phyloP scores from a whole-genome alignment of 768 basidiomycete genomes.

The Candolleomyces eurysporus region DNA sequence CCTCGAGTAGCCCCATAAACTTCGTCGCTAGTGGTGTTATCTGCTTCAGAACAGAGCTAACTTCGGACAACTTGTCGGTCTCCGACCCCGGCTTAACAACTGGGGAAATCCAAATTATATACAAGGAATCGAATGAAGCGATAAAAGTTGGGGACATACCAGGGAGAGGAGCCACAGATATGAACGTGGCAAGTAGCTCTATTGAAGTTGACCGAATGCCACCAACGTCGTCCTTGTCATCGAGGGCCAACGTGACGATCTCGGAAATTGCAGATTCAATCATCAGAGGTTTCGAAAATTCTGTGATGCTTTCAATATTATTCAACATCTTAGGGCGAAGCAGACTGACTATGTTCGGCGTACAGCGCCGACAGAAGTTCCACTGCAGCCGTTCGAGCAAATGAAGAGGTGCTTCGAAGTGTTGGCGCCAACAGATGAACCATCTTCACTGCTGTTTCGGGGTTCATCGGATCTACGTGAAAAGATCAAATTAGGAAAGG shows the following conservation, averaged over 20 bases:
- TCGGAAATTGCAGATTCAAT: not conserved
- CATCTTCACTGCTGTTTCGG: too few relatives aligned
- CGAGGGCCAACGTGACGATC: not conserved
- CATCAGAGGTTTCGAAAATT: not conserved
- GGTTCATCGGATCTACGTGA: too few relatives aligned
- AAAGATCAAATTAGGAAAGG: too few relatives aligned
- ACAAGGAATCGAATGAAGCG: not conserved
- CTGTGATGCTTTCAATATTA: not conserved
- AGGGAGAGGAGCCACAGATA: not conserved
- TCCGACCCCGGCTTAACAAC: not conserved
- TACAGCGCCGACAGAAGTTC: too few relatives aligned
- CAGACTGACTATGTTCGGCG: not conserved
- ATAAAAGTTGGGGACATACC: not conserved
- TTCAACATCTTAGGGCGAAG: too few relatives aligned
- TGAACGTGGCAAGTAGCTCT: not conserved
- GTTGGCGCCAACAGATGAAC: too few relatives aligned
- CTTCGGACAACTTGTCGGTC: not conserved
- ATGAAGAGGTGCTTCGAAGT: too few relatives aligned
- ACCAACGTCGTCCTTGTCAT: conserved; percentile 2
- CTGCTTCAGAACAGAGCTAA: not conserved
- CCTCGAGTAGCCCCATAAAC: not conserved
- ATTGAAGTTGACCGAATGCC: not conserved
- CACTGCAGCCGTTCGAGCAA: too few relatives aligned
- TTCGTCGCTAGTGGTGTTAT: not conserved
- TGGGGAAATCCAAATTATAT: not conserved